A percentile compares a stretch with the other conserved stretches of the same genome.
Evolutionary conservation across 371 early-diverging fungal genomes (phyloP).

Genomic region (Caulochytrium protostelioides): DNA sequence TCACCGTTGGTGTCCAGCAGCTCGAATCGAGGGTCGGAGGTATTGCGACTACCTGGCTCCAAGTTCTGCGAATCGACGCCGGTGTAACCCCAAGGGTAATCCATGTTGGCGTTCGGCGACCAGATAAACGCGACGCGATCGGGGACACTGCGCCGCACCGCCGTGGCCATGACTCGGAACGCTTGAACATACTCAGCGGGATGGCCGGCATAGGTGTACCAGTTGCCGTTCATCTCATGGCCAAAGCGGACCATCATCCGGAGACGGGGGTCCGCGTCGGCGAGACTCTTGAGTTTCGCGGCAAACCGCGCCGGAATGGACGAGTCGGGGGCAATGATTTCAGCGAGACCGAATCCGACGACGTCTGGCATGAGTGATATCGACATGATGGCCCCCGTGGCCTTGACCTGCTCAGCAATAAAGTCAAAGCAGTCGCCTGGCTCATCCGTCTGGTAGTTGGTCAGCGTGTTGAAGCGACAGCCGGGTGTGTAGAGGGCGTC

Average conservation of each 20-base stretch:
- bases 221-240: constrained; percentile 22
- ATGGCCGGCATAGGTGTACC: constrained; percentile 4
- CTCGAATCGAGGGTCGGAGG: constrained; percentile 1
- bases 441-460: too few species aligned
- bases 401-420: too few species aligned
- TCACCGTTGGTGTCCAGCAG: constrained; percentile 2
- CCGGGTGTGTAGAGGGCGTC: too few species aligned
- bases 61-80: neutral
- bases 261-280: neutral
- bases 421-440: too few species aligned
- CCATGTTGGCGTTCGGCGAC: constrained; percentile 6
- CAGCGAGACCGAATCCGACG: neutral
- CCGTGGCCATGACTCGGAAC: neutral
- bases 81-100: constrained; percentile 6
- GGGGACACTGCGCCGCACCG: neutral
- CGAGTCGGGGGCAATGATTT: neutral
- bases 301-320: neutral
- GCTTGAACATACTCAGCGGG: neutral
- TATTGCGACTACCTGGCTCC: neutral
- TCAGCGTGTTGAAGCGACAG: too few species aligned
- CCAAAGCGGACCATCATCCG: constrained; percentile 11
- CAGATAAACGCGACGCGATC: constrained; percentile 6
- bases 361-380: constrained; percentile 6
- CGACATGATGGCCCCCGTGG: constrained; percentile 7
- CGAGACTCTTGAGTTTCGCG: neutral